A percentile compares a stretch with the other conserved stretches of the same genome.
Evolutionary conservation across 441 rosid genomes (phyloP).

Genomic region (Eutrema salsugineum): DNA sequence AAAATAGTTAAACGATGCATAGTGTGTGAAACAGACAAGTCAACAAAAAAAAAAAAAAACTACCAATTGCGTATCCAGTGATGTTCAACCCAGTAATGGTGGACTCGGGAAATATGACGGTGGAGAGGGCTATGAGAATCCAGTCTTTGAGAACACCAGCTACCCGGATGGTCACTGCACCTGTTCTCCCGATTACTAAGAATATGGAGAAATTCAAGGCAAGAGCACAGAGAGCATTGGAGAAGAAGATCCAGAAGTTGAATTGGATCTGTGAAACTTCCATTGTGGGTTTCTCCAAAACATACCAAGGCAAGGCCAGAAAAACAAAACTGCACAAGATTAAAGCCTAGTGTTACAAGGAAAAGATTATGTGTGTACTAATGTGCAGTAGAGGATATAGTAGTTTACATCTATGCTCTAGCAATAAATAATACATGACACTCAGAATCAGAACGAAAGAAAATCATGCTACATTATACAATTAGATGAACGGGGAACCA

Average conservation of each 20-base stretch:
- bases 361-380: not conserved
- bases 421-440: not conserved
- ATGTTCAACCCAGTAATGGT: constrained; percentile 91
- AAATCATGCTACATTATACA: not conserved
- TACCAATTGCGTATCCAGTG: constrained; percentile 97
- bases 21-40: not conserved
- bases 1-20: not conserved
- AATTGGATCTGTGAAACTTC: constrained; percentile 89
- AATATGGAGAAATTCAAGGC: constrained; percentile 96
- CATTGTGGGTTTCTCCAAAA: constrained; percentile 88
- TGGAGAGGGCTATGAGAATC: constrained; percentile 99
- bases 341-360: not conserved
- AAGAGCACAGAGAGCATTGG: constrained; percentile 94
- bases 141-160: constrained; percentile 99
- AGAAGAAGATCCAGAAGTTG: constrained; percentile 98
- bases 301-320: constrained; percentile 91
- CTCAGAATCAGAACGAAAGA: not conserved
- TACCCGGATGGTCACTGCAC: constrained; percentile 96
- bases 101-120: constrained; percentile 96
- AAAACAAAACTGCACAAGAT: constrained; percentile 80
- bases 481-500: not conserved
- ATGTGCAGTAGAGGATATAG: not conserved
- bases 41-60: not conserved
- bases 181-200: constrained; percentile 97
- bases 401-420: not conserved